Evolutionary conservation across 2,329 filamentous ascomycete species (phyloP), one percentile per base, ranked within the genome.

Genomic region (Arthrinium puccinioides): DNA sequence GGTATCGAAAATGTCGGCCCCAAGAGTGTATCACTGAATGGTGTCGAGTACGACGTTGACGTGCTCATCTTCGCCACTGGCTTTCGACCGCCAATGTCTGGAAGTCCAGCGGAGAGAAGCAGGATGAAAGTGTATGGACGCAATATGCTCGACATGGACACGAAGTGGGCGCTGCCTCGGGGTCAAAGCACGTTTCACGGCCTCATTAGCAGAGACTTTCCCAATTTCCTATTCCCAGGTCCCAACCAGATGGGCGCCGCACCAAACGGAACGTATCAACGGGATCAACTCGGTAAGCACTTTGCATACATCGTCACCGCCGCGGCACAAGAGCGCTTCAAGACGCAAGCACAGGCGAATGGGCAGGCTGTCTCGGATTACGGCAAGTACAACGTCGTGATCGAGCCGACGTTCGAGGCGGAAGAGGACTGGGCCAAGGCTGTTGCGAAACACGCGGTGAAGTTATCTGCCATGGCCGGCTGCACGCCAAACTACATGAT

Each of bases 191-290:
- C 49, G 1, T 31, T 52, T 6, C 42, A 45, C 27, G 49, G 49
- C 9, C 26, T 37, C 10, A 30, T 34, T 23, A 47, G 33, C 13
- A 31, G 27, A 19, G 47, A 34, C 4, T 51, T 52, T 20, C 50
- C 50, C 18, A 51, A 48, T 26, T 16, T 51, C 4, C 38, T 53
- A 29, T 45, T 47, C 21, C 15, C 38, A 1, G 43, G 45, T 13
- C 19, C 32, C 16, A 29, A 9, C 11, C 43, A 50, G 21, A n/a
- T 18, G 23, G 37, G 25, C 32, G 42, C 4, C 55, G 55, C 20
- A 51, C 35, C 27, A 32, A 54, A 15, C 44, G 48, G 7, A 39
- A 50, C 1, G 54, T 63, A 28, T 44, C 42, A 5, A 41, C 45
- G 16, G 38, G 46, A 28, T 60, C 50, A 49, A 46, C 47, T 53